A percentile compares a stretch with the other conserved stretches of the same genome.
phyloP scores from a whole-genome alignment of 148 eudicot genomes.

The Drosera capensis region DNA sequence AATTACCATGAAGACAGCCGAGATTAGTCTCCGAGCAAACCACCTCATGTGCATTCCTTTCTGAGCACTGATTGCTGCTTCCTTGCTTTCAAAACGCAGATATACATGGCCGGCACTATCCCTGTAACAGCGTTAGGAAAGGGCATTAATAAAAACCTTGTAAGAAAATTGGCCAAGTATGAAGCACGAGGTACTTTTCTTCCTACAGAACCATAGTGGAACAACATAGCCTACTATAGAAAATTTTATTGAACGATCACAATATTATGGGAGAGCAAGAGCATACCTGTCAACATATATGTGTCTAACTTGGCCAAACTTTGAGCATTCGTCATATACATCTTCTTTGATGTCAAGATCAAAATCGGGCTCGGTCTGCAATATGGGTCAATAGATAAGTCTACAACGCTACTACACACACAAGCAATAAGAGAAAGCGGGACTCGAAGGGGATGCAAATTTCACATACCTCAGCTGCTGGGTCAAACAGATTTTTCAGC shows the following conservation, averaged over 20 bases:
- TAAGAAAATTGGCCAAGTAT: no score
- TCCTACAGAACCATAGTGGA: no score
- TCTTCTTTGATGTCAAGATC: slow-evolving; percentile 83
- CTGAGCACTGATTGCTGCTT: slow-evolving; percentile 67
- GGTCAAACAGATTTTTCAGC: slow-evolving; percentile 92
- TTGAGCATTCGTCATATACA: slow-evolving; percentile 73
- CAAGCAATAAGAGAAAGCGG: neutral
- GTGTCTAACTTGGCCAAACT: slow-evolving; percentile 60
- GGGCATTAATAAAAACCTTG: no score
- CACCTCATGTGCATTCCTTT: slow-evolving; percentile 80
- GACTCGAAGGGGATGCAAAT: neutral
- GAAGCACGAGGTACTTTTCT: no score
- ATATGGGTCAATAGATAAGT: no score
- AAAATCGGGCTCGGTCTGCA: slow-evolving; percentile 79
- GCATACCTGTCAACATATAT: slow-evolving; percentile 69
- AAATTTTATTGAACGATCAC: no score
- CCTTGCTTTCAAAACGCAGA: slow-evolving; percentile 60
- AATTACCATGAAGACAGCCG: slow-evolving; percentile 75
- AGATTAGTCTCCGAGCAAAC: slow-evolving; percentile 80
- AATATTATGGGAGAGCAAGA: no score
- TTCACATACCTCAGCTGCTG: slow-evolving; percentile 57
- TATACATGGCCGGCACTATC: slow-evolving; percentile 86
- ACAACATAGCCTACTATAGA: no score
- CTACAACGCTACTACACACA: no score
- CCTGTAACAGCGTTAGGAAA: slow-evolving; percentile 20